Evolutionary conservation across 2,329 filamentous ascomycete genomes (phyloP), one percentile per base, ranked within the genome.

Genomic region (Pseudofabraea citricarpa): DNA sequence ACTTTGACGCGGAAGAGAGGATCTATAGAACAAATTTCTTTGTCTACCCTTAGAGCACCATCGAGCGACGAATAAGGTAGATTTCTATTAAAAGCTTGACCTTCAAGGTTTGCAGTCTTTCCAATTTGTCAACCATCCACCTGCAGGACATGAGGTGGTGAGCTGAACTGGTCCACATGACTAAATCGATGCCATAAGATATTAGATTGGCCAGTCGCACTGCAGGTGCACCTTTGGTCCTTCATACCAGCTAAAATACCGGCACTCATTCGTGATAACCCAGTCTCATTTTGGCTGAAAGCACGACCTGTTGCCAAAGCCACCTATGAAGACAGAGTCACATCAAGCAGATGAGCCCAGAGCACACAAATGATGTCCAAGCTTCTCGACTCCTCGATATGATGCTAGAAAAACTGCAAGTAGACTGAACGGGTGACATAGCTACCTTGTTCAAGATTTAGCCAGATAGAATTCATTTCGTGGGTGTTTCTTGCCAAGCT

Each of bases 341-440:
- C 9, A 15, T 31, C 6, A n/a, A n/a, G 3, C 27, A 31, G 27
- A 31, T 43, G 23, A 5, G 56, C 55, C 56, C 55, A 59, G 13
- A 47, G 51, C 1, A 53, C 49, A 23, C 54, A 59, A 12, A 59
- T 41, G n/a, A 59, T 56, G 31, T 59, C 56, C 2, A 59, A 36
- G 2, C 48, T 50, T 4, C 35, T 35, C 4, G 43, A 50, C 3
- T 35, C 44, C 5, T 26, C 9, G 6, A 51, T 41, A 6, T 45
- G 38, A 29, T 46, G 55, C 19, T 43, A 18, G 2, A 56, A 36
- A 15, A 56, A 57, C 10, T 49, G 39, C 2, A 42, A 45, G 35
- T 56, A 57, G 1, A 56, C 45, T 9, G 6, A n/a, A 10, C 13
- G 39, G 2, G 39, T 41, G 13, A n/a, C 27, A 6, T 31, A n/a